Conservation (phyloP, 306 rosid species). For the Ormosia semicastrata region DNA sequence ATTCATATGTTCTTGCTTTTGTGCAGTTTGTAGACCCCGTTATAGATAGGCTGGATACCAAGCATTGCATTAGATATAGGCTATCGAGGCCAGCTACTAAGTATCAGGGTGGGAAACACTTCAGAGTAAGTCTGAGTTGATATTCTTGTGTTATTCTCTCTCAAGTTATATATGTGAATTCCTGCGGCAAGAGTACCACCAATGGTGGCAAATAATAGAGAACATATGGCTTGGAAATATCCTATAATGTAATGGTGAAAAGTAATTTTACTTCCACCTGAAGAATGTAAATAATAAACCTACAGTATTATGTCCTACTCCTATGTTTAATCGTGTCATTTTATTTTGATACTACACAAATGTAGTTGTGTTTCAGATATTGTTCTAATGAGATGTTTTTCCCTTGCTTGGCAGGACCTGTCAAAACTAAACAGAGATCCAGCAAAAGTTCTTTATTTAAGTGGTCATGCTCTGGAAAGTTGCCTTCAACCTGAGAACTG, state of each 20-base stretch:
- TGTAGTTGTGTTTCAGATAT: neutral
- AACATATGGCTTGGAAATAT: neutral
- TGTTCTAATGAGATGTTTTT: neutral
- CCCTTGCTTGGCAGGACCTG: constrained; percentile 68
- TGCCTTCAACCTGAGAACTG: constrained; percentile 87
- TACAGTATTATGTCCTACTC: neutral
- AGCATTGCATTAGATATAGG: constrained; percentile 78
- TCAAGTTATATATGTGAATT: neutral
- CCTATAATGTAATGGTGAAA: neutral
- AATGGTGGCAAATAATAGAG: neutral
- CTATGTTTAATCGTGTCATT: neutral
- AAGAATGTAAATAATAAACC: neutral
- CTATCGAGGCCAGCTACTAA: constrained; percentile 89
- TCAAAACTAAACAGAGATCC: constrained; percentile 93
- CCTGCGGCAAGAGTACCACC: neutral
- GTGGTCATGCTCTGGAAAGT: constrained; percentile 87
- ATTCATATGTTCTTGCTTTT: constrained; percentile 20
- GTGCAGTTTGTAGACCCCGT: constrained; percentile 95
- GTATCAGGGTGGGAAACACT: constrained; percentile 90
- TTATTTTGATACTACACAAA: neutral
- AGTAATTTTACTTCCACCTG: neutral
- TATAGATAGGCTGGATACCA: constrained; percentile 83
- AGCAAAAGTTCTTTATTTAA: constrained; percentile 72
- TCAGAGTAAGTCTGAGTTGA: constrained; percentile 59
- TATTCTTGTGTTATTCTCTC: constrained; percentile 11